These are phyloP conservation scores for Annulohypoxylon bovei DNA, from an alignment of 495 filamentous ascomycete species.

Conservation along the genomic window DNA sequence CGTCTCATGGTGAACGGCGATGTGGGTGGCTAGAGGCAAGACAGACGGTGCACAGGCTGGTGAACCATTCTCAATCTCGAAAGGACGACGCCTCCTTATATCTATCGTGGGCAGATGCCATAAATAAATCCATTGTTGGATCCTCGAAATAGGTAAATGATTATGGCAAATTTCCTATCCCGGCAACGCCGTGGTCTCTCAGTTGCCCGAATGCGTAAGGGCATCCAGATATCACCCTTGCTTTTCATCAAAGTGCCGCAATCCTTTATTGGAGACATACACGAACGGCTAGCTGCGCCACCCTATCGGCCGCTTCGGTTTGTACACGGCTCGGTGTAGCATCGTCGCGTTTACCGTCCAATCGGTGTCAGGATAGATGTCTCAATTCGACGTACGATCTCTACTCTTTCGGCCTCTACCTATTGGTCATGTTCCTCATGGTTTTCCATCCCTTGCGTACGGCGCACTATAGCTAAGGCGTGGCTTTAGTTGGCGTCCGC, in stretches of 20 bases:
- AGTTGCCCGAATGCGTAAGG: slow-evolving; percentile 25
- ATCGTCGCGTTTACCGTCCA: slow-evolving; percentile 2
- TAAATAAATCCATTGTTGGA: background rate
- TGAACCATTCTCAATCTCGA: background rate
- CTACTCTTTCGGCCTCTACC: too few species aligned
- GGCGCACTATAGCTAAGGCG: background rate
- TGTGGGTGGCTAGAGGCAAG: background rate
- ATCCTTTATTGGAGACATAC: slow-evolving; percentile 26
- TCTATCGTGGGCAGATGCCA: background rate
- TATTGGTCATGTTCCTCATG: slow-evolving; percentile 7
- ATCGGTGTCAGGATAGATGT: background rate
- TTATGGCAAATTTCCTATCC: background rate
- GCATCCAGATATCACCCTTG: slow-evolving; percentile 11
- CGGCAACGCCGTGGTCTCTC: background rate
- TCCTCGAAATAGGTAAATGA: background rate
- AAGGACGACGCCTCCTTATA: slow-evolving; percentile 6
- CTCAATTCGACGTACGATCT: background rate
- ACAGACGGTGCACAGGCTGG: background rate
- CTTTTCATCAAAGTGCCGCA: slow-evolving; percentile 18
- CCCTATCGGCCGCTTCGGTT: background rate
- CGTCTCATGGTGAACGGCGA: slow-evolving; percentile 10
- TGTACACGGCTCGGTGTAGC: background rate
- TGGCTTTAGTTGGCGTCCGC: background rate
- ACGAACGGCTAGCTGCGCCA: slow-evolving; percentile 20
- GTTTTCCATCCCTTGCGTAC: background rate